phyloP scores from a whole-genome alignment of 2,329 filamentous ascomycete species.

The Phyllosticta paracitricarpa region DNA sequence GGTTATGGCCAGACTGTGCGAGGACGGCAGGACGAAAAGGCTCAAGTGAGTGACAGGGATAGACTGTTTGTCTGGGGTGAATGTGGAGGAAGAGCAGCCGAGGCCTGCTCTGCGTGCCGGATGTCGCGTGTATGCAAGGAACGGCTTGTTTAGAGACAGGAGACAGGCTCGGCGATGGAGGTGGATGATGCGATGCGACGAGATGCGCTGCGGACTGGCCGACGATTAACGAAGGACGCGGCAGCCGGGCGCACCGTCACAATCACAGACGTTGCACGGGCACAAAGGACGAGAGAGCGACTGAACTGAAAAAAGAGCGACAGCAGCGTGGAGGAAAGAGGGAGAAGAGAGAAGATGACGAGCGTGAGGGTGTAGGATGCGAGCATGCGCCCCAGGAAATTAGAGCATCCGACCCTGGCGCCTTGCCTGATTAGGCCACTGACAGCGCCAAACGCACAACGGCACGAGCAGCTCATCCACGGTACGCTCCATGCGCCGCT shows the following conservation, averaged over 20 bases:
- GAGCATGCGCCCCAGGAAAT: not conserved
- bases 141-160: not conserved
- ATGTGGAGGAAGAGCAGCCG: not conserved
- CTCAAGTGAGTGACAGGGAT: constrained; percentile 2
- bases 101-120: not conserved
- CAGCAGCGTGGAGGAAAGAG: constrained; percentile 2
- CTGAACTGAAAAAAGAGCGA: not conserved
- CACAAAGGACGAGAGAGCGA: constrained; percentile 8
- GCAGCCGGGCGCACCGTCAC: not conserved
- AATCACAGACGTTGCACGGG: constrained; percentile 10
- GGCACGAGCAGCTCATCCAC: not conserved
- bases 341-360: constrained; percentile 1
- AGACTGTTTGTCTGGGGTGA: constrained; percentile 1
- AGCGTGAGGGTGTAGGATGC: not conserved
- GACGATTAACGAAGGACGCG: constrained; percentile 16
- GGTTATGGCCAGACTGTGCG: not conserved
- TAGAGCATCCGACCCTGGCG: not conserved
- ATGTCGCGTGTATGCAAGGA: not conserved
- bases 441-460: not conserved
- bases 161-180: not conserved
- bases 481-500: not conserved
- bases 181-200: not conserved
- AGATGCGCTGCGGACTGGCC: constrained; percentile 8
- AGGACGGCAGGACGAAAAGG: not conserved
- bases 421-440: not conserved